phyloP scores from a whole-genome alignment of 192 early-diverging fungal genomes.

The Polychytrium aggregatum region DNA sequence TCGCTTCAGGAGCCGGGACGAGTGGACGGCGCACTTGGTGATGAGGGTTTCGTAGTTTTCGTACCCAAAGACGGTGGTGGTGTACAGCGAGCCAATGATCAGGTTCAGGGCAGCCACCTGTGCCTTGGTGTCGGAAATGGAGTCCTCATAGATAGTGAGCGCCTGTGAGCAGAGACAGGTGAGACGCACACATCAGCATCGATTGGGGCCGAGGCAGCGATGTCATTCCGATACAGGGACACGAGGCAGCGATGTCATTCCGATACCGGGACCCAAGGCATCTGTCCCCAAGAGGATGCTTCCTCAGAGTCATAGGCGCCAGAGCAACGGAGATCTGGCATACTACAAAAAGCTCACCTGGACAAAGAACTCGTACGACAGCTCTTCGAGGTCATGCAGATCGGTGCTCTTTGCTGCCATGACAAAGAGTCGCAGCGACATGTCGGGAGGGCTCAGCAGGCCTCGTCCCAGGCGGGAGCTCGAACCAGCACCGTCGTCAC shows the following conservation, averaged over 20 bases:
- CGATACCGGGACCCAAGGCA: too few species aligned
- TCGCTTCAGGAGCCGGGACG: constrained; percentile 81
- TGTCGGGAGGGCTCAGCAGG: constrained; percentile 31
- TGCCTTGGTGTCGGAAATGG: constrained; percentile 81
- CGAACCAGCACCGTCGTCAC: constrained; percentile 18
- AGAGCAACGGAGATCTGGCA: too few species aligned
- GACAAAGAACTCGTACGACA: constrained; percentile 96
- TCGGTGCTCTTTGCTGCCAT: constrained; percentile 78
- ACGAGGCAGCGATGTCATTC: too few species aligned
- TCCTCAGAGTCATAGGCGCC: too few species aligned
- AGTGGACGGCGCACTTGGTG: constrained; percentile 83
- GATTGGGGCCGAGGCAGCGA: too few species aligned
- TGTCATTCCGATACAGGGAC: too few species aligned
- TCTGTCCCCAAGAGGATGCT: too few species aligned
- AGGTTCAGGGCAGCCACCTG: constrained; percentile 84
- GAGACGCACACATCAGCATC: too few species aligned
- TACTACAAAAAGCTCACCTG: constrained; percentile 46
- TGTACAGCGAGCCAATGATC: constrained; percentile 77
- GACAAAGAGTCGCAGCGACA: constrained; percentile 73
- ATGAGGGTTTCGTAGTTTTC: constrained; percentile 95
- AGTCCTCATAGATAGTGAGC: constrained; percentile 94
- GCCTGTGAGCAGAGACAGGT: constrained; percentile 37
- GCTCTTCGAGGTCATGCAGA: constrained; percentile 79
- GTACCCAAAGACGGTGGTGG: constrained; percentile 65
- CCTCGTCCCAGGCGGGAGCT: constrained; percentile 16